Evolutionary conservation across 2,329 filamentous ascomycete species (phyloP), one percentile per base, ranked within the genome.

Genomic region (Epichloe aotearoae): DNA sequence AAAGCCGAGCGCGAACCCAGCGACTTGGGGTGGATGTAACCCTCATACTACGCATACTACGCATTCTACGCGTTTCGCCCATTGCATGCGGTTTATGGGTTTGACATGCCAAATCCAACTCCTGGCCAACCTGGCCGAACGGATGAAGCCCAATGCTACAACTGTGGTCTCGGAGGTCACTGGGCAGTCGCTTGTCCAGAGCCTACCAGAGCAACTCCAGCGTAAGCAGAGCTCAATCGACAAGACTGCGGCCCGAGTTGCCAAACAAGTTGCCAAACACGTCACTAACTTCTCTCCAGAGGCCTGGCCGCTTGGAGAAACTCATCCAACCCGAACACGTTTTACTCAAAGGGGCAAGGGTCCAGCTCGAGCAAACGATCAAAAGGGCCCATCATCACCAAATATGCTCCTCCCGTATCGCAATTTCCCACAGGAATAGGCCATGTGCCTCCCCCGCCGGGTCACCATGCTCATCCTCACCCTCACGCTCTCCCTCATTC

Each of bases 151-250:
- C 62, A 69, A 55, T 80, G 76, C 61, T 78, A 77, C 60, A 79
- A 77, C 58, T 80, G 76, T 56, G 74, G 74, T 49, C 60, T 63
- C 46, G 62, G 64, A 33, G 72, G 73, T 4, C 76, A 80, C 58
- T 78, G 74, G 67, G 66, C 73, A 12, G 64, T 77, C 49, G 73
- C 73, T 47, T 80, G 76, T 58, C 75, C 74, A 7, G 71, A 76
- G 53, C 69, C 72, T 20, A 73, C 71, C 23, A 65, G 73, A 54
- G 61, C 65, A 55, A 68, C 69, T 44, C 73, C 73, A 55, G 71
- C 69, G 76, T 79, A 69, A 73, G 75, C 71, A 17, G 8, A 47
- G 20, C 15, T 30, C 33, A 14, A 23, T 15, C 17, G 19, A 33
- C 38, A 20, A 38, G n/a, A 12, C 34, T 26, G 7, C 14, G 20